phyloP scores from a whole-genome alignment of 2,329 filamentous ascomycete genomes.

The Fusarium sp. region DNA sequence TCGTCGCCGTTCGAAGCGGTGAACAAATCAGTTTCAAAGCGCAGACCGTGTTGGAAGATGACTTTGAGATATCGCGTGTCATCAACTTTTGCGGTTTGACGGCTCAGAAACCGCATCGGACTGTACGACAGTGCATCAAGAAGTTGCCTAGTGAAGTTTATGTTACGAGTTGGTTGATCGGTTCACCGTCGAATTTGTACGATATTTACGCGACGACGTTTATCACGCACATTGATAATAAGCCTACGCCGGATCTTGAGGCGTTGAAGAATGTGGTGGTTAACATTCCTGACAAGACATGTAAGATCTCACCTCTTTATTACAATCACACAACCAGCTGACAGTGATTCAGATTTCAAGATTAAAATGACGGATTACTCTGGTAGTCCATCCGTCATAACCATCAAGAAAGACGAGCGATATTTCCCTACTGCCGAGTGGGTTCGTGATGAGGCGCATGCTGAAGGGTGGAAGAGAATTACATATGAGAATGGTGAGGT shows the following conservation, averaged over 20 bases:
- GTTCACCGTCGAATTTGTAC: constrained; percentile 87
- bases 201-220: constrained; percentile 96
- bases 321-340: no score
- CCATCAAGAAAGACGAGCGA: constrained; percentile 99
- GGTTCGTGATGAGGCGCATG: constrained; percentile 69
- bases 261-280: constrained; percentile 84
- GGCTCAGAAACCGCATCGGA: constrained; percentile 92
- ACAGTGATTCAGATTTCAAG: constrained; percentile 78
- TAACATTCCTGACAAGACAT: constrained; percentile 94
- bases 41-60: constrained; percentile 86
- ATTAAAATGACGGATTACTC: constrained; percentile 98
- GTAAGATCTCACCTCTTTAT: constrained; percentile 51
- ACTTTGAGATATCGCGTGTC: constrained; percentile 91
- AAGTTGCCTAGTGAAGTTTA: constrained; percentile 98
- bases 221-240: constrained; percentile 93
- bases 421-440: constrained; percentile 82
- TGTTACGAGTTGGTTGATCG: constrained; percentile 85
- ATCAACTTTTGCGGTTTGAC: constrained; percentile 96
- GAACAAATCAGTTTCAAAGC: constrained; percentile 81
- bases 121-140: constrained; percentile 95
- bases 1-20: constrained; percentile 88
- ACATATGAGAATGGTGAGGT: constrained; percentile 69
- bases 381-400: constrained; percentile 96
- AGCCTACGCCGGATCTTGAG: constrained; percentile 83
- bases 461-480: constrained; percentile 71